These are phyloP conservation scores for Stygiomarasmius scandens DNA, from an alignment of 1,284 basidiomycete species.

Conservation along the genomic window DNA sequence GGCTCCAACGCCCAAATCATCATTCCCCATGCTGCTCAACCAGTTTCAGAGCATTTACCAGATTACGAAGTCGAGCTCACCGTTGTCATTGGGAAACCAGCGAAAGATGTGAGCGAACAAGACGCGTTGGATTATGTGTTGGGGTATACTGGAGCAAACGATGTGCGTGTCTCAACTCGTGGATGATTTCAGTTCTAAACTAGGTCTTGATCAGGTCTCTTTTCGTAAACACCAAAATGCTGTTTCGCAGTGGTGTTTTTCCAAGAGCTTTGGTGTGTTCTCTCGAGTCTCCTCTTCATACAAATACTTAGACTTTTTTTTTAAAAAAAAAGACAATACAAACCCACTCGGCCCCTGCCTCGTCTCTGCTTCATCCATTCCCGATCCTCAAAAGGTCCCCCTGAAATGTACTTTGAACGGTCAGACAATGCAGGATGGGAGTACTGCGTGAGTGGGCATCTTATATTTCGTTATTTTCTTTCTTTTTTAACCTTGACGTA, in stretches of 20 bases:
- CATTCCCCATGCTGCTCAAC: constrained; percentile 70
- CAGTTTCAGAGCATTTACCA: constrained; percentile 69
- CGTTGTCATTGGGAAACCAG: constrained; percentile 80
- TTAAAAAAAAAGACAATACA: constrained; percentile 55
- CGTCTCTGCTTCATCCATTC: constrained; percentile 64
- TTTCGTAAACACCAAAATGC: constrained; percentile 79
- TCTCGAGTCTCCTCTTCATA: background rate
- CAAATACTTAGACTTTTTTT: constrained; percentile 1
- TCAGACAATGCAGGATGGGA: constrained; percentile 70
- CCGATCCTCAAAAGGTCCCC: constrained; percentile 69
- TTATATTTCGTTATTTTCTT: constrained; percentile 27
- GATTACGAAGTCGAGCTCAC: constrained; percentile 92
- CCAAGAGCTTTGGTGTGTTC: constrained; percentile 73
- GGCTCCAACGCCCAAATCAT: constrained; percentile 67
- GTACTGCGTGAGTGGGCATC: constrained; percentile 55
- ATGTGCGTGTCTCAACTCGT: constrained; percentile 46
- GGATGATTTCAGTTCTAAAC: background rate
- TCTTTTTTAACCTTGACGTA: constrained; percentile 15
- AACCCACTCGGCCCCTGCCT: constrained; percentile 79
- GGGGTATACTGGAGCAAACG: constrained; percentile 79
- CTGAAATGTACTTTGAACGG: constrained; percentile 75
- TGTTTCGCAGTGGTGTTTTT: constrained; percentile 81
- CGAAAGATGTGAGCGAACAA: constrained; percentile 74
- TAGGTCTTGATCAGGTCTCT: constrained; percentile 71
- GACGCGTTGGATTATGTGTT: constrained; percentile 83